A percentile compares a stretch with the other conserved stretches of the same genome.
These are phyloP conservation scores for Arthonia radiata DNA, from an alignment of 495 filamentous ascomycete species.

Conservation along the genomic window DNA sequence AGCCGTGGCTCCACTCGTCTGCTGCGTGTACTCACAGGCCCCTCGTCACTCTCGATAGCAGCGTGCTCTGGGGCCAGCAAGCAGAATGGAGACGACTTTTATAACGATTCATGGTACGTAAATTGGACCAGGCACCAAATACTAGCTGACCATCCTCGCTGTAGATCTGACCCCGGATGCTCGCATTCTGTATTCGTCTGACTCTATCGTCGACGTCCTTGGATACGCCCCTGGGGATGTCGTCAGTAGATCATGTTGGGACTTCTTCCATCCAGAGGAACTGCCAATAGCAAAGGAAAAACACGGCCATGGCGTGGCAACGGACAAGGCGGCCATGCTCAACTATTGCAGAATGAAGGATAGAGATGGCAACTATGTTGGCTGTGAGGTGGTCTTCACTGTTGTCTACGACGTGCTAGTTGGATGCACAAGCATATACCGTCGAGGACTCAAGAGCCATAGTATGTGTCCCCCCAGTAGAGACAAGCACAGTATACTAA, in stretches of 20 bases:
- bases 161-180: slow-evolving; percentile 53
- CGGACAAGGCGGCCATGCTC: slow-evolving; percentile 70
- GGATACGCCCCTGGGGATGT: slow-evolving; percentile 59
- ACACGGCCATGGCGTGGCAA: slow-evolving; percentile 44
- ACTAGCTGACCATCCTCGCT: slow-evolving; percentile 6
- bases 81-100: slow-evolving; percentile 69
- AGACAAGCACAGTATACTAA: slow-evolving; percentile 1
- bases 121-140: slow-evolving; percentile 3
- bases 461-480: slow-evolving; percentile 26
- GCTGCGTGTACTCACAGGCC: too few species aligned
- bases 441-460: slow-evolving; percentile 39
- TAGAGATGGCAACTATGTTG: slow-evolving; percentile 45
- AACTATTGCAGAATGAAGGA: slow-evolving; percentile 53
- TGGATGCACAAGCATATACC: slow-evolving; percentile 62
- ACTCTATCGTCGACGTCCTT: slow-evolving; percentile 59
- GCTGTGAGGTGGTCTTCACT: slow-evolving; percentile 77
- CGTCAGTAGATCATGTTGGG: slow-evolving; percentile 53
- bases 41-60: too few species aligned
- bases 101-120: slow-evolving; percentile 75
- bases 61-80: too few species aligned
- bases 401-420: slow-evolving; percentile 72
- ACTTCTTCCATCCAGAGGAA: slow-evolving; percentile 69
- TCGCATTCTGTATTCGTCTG: slow-evolving; percentile 59
- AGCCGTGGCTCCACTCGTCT: too few species aligned
- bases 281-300: slow-evolving; percentile 47